These are phyloP conservation scores for Clohesyomyces aquaticus DNA, from an alignment of 495 filamentous ascomycete species.

Conservation along the genomic window DNA sequence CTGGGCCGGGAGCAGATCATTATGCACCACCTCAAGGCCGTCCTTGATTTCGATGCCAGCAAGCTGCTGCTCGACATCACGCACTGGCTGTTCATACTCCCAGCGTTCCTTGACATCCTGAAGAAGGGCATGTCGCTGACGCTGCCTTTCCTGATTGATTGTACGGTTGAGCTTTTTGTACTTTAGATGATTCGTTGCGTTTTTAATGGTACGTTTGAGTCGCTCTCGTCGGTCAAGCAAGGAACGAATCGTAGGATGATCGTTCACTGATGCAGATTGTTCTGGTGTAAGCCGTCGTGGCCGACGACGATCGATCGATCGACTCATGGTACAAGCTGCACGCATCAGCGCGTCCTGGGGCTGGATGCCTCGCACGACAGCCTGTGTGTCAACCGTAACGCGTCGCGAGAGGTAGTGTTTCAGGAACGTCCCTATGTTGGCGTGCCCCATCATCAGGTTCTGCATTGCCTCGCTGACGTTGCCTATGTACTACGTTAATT, in stretches of 20 bases:
- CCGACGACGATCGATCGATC: constrained; percentile 48
- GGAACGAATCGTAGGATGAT: constrained; percentile 26
- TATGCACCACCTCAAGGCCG: constrained; percentile 15
- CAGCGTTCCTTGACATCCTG: constrained; percentile 39
- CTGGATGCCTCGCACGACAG: constrained; percentile 41
- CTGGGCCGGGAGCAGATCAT: constrained; percentile 25
- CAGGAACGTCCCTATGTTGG: too few species aligned
- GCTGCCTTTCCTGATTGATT: constrained; percentile 39
- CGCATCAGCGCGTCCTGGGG: constrained; percentile 46
- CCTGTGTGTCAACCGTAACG: constrained; percentile 47
- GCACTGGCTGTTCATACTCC: constrained; percentile 44
- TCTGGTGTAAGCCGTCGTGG: constrained; percentile 41
- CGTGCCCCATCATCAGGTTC: too few species aligned
- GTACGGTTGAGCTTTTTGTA: constrained; percentile 22
- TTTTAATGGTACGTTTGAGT: constrained; percentile 26
- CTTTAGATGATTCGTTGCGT: constrained; percentile 19
- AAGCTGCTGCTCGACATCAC: too few species aligned
- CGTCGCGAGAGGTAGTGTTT: too few species aligned
- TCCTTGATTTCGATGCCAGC: too few species aligned
- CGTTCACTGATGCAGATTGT: constrained; percentile 35
- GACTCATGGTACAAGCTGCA: constrained; percentile 46
- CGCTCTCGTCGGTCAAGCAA: constrained; percentile 22
- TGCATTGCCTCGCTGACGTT: constrained; percentile 49
- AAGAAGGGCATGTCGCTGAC: constrained; percentile 36
- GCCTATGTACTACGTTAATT: constrained; percentile 26